phyloP scores from a whole-genome alignment of 768 basidiomycete genomes.

The Gautieria morchelliformis region DNA sequence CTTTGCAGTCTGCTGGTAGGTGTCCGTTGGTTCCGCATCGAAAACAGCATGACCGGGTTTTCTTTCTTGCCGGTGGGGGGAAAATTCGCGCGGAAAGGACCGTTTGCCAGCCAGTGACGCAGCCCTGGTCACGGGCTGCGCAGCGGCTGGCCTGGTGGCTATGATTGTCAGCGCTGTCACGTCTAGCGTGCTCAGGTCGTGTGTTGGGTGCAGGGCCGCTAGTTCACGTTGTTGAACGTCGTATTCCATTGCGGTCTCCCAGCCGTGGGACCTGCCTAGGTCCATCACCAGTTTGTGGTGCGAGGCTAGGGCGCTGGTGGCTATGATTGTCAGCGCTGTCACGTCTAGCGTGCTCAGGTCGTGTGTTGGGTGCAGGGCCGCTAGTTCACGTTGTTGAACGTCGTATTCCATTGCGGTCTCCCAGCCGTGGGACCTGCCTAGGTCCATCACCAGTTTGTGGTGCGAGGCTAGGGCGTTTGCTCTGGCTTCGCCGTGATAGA shows the following conservation, averaged over 20 bases:
- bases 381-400: neutral
- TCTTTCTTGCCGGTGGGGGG: neutral
- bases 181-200: neutral
- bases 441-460: neutral
- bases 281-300: too few relatives aligned
- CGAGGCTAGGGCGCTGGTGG: too few relatives aligned
- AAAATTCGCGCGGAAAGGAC: too few relatives aligned
- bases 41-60: conserved; percentile 17
- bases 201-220: neutral
- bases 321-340: neutral
- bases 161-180: neutral
- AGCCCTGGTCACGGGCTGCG: neutral
- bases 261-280: too few relatives aligned
- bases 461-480: neutral
- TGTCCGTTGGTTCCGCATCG: conserved; percentile 19
- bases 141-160: too few relatives aligned
- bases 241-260: too few relatives aligned
- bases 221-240: too few relatives aligned
- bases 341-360: neutral
- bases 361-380: neutral
- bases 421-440: neutral
- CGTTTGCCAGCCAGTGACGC: neutral
- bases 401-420: neutral
- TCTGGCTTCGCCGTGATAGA: neutral
- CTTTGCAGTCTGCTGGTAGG: conserved; percentile 16